These are phyloP conservation scores for Plantago major DNA, from an alignment of 257 asterid genomes.

Conservation along the genomic window DNA sequence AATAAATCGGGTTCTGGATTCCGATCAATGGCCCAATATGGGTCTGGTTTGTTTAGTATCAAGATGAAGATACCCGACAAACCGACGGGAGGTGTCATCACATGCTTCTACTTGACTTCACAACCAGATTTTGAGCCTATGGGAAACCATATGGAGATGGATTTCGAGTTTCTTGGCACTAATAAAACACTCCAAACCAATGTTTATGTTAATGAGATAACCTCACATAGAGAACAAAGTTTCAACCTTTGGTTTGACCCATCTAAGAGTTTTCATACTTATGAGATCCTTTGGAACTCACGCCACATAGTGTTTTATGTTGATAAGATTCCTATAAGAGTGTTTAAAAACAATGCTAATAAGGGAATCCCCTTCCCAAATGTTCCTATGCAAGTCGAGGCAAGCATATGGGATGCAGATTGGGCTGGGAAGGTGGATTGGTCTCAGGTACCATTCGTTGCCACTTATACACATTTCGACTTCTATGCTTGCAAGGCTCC, in stretches of 20 bases:
- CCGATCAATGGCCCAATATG: constrained; percentile 28
- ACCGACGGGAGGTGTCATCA: constrained; percentile 35
- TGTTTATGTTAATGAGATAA: constrained; percentile 30
- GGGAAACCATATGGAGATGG: constrained; percentile 29
- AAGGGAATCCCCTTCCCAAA: constrained; percentile 14
- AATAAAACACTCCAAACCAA: constrained; percentile 41
- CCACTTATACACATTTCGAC: too few relatives aligned
- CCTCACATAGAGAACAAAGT: constrained; percentile 42
- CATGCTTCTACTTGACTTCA: constrained; percentile 36
- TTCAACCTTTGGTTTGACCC: constrained; percentile 58
- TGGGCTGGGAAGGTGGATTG: background rate
- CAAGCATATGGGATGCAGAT: constrained; percentile 5
- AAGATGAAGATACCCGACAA: constrained; percentile 32
- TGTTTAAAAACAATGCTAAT: constrained; percentile 27
- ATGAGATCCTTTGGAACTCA: constrained; percentile 45
- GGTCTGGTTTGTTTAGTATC: constrained; percentile 37
- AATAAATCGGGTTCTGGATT: constrained; percentile 43
- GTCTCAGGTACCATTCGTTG: background rate
- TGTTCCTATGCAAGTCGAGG: constrained; percentile 29
- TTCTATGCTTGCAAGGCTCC: background rate
- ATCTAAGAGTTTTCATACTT: constrained; percentile 45
- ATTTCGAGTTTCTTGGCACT: constrained; percentile 33
- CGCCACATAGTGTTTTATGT: constrained; percentile 26
- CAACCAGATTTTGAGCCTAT: constrained; percentile 16
- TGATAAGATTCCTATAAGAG: constrained; percentile 28